Evolutionary conservation across 805 yeast species (phyloP).

Genomic region (Wickerhamiella dianesei): DNA sequence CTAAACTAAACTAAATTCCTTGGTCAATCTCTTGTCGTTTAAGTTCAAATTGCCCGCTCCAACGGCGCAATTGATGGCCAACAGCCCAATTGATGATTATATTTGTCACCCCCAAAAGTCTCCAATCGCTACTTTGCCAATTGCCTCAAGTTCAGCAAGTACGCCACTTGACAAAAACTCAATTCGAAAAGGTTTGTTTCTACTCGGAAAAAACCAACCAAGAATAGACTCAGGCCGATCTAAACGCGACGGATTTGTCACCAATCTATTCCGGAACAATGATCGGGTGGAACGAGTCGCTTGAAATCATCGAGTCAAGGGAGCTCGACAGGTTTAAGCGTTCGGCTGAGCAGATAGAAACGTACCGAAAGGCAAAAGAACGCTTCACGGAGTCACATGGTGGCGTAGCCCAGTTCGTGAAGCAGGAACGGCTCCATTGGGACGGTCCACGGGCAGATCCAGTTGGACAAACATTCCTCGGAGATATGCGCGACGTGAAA

Average conservation of each 20-base stretch:
- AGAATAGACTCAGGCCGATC: no score
- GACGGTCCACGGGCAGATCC: conserved; percentile 5
- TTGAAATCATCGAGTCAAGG: conserved; percentile 10
- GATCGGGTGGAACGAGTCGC: conserved; percentile 13
- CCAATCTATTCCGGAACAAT: conserved; percentile 1
- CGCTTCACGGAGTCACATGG: conserved; percentile 15
- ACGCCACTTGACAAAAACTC: no score
- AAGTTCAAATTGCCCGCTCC: no score
- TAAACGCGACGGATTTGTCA: background rate
- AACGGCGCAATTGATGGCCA: no score
- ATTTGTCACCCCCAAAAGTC: no score
- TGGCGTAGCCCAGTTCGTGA: conserved; percentile 18
- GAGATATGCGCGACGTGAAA: conserved; percentile 28
- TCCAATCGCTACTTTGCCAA: no score
- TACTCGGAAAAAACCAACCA: no score
- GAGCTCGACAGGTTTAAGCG: conserved; percentile 19
- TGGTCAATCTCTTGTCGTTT: no score
- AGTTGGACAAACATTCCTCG: conserved; percentile 10
- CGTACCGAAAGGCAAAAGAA: conserved; percentile 20
- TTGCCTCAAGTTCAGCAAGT: no score
- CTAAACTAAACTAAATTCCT: no score
- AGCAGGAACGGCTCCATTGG: conserved; percentile 21
- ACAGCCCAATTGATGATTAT: no score
- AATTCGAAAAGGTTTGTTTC: no score
- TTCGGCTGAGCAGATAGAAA: conserved; percentile 18